Evolutionary conservation across 257 asterid genomes (phyloP).

Genomic region (Gardenia jasminoides): DNA sequence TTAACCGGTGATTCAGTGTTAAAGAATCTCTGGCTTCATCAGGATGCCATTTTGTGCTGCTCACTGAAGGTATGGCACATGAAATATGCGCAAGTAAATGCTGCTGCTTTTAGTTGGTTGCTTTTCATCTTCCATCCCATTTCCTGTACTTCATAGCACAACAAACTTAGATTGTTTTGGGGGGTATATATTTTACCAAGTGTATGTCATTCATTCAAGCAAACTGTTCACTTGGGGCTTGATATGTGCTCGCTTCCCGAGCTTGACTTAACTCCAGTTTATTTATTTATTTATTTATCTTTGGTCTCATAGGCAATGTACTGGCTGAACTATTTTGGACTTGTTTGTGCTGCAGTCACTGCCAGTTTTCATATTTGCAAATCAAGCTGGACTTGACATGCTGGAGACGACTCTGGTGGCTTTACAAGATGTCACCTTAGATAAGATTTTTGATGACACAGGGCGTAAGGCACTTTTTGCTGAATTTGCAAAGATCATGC

Average conservation of each 20-base stretch:
- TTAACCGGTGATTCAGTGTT: conserved; percentile 54
- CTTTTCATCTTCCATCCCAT: not conserved
- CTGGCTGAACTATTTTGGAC: not conserved
- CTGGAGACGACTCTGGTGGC: conserved; percentile 91
- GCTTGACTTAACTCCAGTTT: not conserved
- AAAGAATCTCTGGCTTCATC: conserved; percentile 93
- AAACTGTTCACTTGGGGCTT: not conserved
- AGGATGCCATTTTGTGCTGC: conserved; percentile 93
- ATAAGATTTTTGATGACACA: conserved; percentile 77
- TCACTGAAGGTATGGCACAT: conserved; percentile 69
- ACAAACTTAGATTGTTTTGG: not conserved
- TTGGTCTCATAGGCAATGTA: not conserved
- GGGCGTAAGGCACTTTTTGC: conserved; percentile 75
- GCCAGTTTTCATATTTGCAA: conserved; percentile 83
- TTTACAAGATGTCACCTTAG: conserved; percentile 80
- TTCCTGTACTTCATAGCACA: not conserved
- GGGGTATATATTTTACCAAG: not conserved
- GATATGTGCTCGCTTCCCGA: not conserved
- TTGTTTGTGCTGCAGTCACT: conserved; percentile 48
- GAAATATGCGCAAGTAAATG: not conserved
- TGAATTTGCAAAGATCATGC: conserved; percentile 83
- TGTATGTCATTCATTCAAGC: not conserved
- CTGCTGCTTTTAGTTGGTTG: not conserved
- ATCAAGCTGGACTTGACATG: conserved; percentile 95
- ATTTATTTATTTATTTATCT: too few species aligned